Evolutionary conservation across 2,329 filamentous ascomycete species (phyloP).

Genomic region (Cladosporium sp.): DNA sequence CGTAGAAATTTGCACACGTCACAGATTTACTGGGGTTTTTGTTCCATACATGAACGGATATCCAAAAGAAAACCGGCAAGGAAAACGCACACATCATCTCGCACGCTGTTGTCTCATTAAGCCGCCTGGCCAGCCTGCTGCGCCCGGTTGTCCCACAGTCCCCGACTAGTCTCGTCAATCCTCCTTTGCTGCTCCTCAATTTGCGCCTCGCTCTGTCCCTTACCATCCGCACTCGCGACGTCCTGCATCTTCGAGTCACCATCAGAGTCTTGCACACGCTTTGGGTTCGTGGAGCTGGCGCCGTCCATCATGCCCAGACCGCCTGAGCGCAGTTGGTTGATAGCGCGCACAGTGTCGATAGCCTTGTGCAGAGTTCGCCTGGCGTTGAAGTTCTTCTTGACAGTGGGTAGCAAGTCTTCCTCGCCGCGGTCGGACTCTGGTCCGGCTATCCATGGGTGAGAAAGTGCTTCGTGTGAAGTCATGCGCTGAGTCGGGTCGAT

Average conservation of each 20-base stretch:
- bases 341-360: conserved; percentile 68
- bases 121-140: conserved; percentile 21
- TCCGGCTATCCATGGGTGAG: conserved; percentile 66
- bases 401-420: conserved; percentile 63
- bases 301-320: conserved; percentile 61
- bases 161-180: conserved; percentile 61
- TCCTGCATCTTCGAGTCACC: conserved; percentile 45
- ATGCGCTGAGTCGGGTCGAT: conserved; percentile 85
- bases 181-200: conserved; percentile 62
- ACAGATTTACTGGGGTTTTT: neutral
- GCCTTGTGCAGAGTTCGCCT: conserved; percentile 66
- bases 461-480: conserved; percentile 78
- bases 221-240: conserved; percentile 40
- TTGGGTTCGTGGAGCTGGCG: conserved; percentile 58
- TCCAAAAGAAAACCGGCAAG: neutral
- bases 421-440: conserved; percentile 50
- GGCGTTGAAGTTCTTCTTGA: conserved; percentile 73
- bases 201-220: conserved; percentile 64
- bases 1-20: neutral
- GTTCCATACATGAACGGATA: conserved; percentile 2
- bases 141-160: conserved; percentile 50
- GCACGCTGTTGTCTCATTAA: conserved; percentile 1
- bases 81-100: neutral
- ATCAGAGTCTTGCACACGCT: conserved; percentile 29
- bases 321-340: conserved; percentile 67